Conservation (phyloP, 495 filamentous ascomycete genomes). For the Penicillium soppii region DNA sequence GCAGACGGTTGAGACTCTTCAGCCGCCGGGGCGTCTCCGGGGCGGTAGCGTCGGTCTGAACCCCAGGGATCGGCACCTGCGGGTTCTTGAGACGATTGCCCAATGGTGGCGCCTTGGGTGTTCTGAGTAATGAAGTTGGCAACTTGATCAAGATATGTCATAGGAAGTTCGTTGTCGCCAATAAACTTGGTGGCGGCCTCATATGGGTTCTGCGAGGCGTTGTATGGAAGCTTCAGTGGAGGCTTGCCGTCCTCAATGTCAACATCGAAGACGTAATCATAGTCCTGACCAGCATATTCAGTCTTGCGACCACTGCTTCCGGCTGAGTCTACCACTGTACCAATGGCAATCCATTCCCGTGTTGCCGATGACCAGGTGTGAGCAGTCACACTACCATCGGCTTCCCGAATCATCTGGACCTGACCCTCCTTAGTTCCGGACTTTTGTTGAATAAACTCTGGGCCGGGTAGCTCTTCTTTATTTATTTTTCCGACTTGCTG, state of each 20-base stretch:
- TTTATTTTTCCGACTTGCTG: slow-evolving; percentile 79
- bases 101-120: slow-evolving; percentile 80
- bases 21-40: slow-evolving; percentile 55
- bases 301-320: slow-evolving; percentile 76
- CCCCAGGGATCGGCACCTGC: slow-evolving; percentile 70
- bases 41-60: slow-evolving; percentile 72
- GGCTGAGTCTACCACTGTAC: slow-evolving; percentile 87
- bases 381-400: slow-evolving; percentile 73
- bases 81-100: slow-evolving; percentile 47
- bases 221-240: slow-evolving; percentile 89
- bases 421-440: slow-evolving; percentile 91
- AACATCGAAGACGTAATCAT: slow-evolving; percentile 97
- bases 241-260: slow-evolving; percentile 97
- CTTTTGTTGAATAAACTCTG: slow-evolving; percentile 76
- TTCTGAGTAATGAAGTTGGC: slow-evolving; percentile 91
- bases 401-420: slow-evolving; percentile 82
- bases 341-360: slow-evolving; percentile 78
- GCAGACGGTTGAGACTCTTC: slow-evolving; percentile 28
- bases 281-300: slow-evolving; percentile 79
- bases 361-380: slow-evolving; percentile 74
- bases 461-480: slow-evolving; percentile 84
- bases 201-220: slow-evolving; percentile 89
- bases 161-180: slow-evolving; percentile 83
- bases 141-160: slow-evolving; percentile 88
- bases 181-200: slow-evolving; percentile 91